phyloP scores from a whole-genome alignment of 805 yeast species.

The Wickerhamiella galacta region DNA sequence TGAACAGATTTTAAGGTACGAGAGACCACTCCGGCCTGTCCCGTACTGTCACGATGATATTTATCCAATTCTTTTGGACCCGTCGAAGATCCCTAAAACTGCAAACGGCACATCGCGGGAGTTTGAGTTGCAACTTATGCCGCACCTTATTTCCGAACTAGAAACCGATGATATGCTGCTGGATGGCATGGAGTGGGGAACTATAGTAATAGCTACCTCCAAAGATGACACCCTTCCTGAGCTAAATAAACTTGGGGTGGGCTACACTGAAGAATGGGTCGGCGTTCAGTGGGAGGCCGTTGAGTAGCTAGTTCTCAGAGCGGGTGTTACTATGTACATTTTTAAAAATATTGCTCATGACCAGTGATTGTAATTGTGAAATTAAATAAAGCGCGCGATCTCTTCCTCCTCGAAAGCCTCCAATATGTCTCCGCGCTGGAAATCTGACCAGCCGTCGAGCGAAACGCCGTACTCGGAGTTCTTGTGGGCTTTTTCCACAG shows the following conservation, averaged over 20 bases:
- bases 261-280: slow-evolving; percentile 62
- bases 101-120: slow-evolving; percentile 34
- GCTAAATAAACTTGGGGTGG: slow-evolving; percentile 51
- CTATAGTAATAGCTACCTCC: slow-evolving; percentile 71
- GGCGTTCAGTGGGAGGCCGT: slow-evolving; percentile 71
- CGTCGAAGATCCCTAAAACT: slow-evolving; percentile 39
- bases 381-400: slow-evolving; percentile 32
- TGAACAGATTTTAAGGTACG: slow-evolving; percentile 71
- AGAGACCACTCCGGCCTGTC: slow-evolving; percentile 62
- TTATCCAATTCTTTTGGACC: slow-evolving; percentile 28
- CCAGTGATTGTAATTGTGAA: too few relatives aligned
- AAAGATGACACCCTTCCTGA: slow-evolving; percentile 40
- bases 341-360: slow-evolving; percentile 12
- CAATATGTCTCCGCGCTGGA: slow-evolving; percentile 58
- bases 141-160: slow-evolving; percentile 70
- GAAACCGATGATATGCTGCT: slow-evolving; percentile 36
- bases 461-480: slow-evolving; percentile 86
- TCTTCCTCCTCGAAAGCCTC: slow-evolving; percentile 54
- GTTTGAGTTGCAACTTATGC: slow-evolving; percentile 88
- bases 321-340: background rate
- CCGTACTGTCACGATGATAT: slow-evolving; percentile 50
- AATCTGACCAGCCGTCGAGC: slow-evolving; percentile 46
- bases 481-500: slow-evolving; percentile 56
- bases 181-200: slow-evolving; percentile 96
- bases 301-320: background rate